Evolutionary conservation across 495 filamentous ascomycete species (phyloP).

Genomic region (Trichoderma gamsii): DNA sequence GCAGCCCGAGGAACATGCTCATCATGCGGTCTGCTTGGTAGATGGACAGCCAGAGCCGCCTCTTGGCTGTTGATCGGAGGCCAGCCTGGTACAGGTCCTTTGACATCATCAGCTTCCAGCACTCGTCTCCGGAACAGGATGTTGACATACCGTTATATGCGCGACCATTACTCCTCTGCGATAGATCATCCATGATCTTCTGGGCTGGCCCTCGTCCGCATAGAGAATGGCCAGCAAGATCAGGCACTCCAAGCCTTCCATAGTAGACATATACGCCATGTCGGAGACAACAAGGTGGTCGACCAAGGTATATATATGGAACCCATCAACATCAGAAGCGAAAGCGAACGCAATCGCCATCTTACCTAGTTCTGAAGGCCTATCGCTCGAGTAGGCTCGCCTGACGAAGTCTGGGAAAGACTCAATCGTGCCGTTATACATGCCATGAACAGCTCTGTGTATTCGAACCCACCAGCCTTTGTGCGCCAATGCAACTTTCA

Average conservation of each 20-base stretch:
- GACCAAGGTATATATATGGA: no score
- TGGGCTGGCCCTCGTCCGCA: conserved; percentile 19
- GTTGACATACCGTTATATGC: conserved; percentile 17
- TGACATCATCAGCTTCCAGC: no score
- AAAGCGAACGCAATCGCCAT: no score
- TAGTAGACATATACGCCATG: conserved; percentile 6
- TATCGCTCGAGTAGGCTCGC: no score
- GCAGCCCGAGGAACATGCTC: conserved; percentile 20
- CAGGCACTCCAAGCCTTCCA: conserved; percentile 19
- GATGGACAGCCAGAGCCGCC: conserved; percentile 15
- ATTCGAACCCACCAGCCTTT: no score
- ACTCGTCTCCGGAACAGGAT: neutral
- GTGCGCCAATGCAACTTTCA: no score
- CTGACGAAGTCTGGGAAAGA: no score
- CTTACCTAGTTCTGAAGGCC: no score
- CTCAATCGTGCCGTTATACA: no score
- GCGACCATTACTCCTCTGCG: conserved; percentile 16
- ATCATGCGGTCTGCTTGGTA: conserved; percentile 21
- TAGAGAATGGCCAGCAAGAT: conserved; percentile 18
- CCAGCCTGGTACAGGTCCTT: no score
- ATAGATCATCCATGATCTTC: conserved; percentile 17
- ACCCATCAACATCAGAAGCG: no score
- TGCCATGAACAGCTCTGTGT: no score
- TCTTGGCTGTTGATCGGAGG: neutral
- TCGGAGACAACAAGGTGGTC: conserved; percentile 12